Evolutionary conservation across 306 rosid species (phyloP).

Genomic region (Vicia villosa): DNA sequence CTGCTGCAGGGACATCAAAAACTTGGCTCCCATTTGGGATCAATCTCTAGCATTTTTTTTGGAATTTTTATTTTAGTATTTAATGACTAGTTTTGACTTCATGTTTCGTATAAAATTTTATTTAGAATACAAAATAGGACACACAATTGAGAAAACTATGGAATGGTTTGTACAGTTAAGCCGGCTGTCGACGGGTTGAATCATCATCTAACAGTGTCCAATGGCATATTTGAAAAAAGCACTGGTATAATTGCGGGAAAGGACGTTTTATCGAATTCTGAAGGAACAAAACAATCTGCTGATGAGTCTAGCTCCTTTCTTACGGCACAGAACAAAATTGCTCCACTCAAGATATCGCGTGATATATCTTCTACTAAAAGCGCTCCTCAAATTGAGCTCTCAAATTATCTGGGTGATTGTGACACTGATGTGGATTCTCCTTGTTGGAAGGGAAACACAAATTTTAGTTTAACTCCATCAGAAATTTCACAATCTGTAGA

Average conservation of each 20-base stretch:
- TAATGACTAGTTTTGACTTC: slow-evolving; percentile 8
- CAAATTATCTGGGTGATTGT: slow-evolving; percentile 38
- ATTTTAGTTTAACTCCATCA: slow-evolving; percentile 34
- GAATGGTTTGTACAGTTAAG: slow-evolving; percentile 48
- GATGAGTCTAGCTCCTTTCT: slow-evolving; percentile 36
- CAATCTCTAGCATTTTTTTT: background rate
- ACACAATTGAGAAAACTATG: slow-evolving; percentile 9
- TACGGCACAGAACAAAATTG: slow-evolving; percentile 13
- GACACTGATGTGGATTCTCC: slow-evolving; percentile 75
- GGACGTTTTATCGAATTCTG: slow-evolving; percentile 38
- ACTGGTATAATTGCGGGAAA: slow-evolving; percentile 28
- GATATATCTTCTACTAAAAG: slow-evolving; percentile 37
- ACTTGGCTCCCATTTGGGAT: slow-evolving; percentile 9
- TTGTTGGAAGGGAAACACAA: slow-evolving; percentile 61
- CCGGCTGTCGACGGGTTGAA: slow-evolving; percentile 38
- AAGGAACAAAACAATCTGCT: slow-evolving; percentile 22
- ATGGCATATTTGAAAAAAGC: slow-evolving; percentile 14
- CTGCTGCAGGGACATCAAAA: slow-evolving; percentile 9
- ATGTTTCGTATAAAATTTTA: slow-evolving; percentile 10
- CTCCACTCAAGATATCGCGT: slow-evolving; percentile 41
- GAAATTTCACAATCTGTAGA: slow-evolving; percentile 40
- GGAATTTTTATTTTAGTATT: background rate
- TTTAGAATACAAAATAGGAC: background rate
- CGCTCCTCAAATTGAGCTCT: slow-evolving; percentile 38
- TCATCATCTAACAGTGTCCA: slow-evolving; percentile 31